Evolutionary conservation across 495 filamentous ascomycete species (phyloP).

Genomic region (Penicillium maclennaniae): DNA sequence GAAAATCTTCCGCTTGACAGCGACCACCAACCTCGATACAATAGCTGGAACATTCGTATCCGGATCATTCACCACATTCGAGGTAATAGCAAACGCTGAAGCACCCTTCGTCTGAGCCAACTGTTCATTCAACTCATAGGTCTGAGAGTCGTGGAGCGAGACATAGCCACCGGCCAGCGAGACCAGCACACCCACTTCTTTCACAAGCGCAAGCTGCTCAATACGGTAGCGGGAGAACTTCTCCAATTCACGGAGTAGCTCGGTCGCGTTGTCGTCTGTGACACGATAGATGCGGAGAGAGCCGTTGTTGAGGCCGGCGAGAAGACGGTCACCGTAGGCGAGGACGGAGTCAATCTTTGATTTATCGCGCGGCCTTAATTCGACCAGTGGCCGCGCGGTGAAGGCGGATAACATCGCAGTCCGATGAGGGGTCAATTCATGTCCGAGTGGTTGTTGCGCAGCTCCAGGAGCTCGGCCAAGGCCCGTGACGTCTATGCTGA

Average conservation of each 20-base stretch:
- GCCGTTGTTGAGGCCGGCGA: constrained; percentile 87
- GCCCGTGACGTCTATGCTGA: constrained; percentile 18
- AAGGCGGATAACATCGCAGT: constrained; percentile 90
- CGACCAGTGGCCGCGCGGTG: constrained; percentile 90
- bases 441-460: not conserved
- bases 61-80: constrained; percentile 86
- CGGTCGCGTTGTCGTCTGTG: constrained; percentile 67
- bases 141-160: constrained; percentile 82
- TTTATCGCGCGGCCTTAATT: constrained; percentile 92
- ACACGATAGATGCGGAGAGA: constrained; percentile 87
- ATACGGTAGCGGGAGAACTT: constrained; percentile 87
- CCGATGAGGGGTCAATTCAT: constrained; percentile 17
- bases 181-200: constrained; percentile 86
- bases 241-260: constrained; percentile 83
- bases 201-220: constrained; percentile 90
- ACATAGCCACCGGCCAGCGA: constrained; percentile 86
- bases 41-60: constrained; percentile 84
- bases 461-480: constrained; percentile 14
- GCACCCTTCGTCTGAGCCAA: constrained; percentile 80
- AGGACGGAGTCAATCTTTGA: constrained; percentile 92
- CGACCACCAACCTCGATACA: constrained; percentile 83
- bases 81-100: constrained; percentile 86
- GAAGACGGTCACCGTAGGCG: constrained; percentile 84
- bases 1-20: constrained; percentile 83
- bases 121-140: constrained; percentile 74